phyloP scores from a whole-genome alignment of 2,329 filamentous ascomycete genomes.

The Colletotrichum liriopes region DNA sequence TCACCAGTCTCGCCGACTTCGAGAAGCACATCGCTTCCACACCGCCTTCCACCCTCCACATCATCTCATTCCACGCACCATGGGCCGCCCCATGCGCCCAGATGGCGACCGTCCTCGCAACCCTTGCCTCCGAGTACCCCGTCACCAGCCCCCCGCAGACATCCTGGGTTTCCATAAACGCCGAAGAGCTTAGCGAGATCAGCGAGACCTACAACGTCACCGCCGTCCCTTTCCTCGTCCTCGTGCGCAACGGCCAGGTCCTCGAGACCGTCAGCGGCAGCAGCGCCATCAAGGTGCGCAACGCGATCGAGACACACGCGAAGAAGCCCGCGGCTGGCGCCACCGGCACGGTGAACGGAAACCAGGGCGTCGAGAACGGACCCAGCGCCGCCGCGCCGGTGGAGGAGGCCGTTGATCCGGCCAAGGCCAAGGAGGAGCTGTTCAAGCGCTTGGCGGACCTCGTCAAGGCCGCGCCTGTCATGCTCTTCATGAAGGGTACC shows the following conservation, averaged over 20 bases:
- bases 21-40: slow-evolving; percentile 76
- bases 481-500: slow-evolving; percentile 99
- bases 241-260: slow-evolving; percentile 81
- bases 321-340: slow-evolving; percentile 61
- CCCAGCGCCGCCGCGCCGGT: slow-evolving; percentile 36
- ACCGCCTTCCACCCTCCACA: slow-evolving; percentile 79
- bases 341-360: slow-evolving; percentile 57
- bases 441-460: slow-evolving; percentile 85
- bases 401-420: slow-evolving; percentile 55
- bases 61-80: slow-evolving; percentile 95
- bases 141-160: slow-evolving; percentile 76
- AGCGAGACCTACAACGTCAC: slow-evolving; percentile 95
- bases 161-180: slow-evolving; percentile 91
- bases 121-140: slow-evolving; percentile 89
- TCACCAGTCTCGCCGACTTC: slow-evolving; percentile 83
- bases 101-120: slow-evolving; percentile 89
- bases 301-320: slow-evolving; percentile 87
- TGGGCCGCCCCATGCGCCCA: slow-evolving; percentile 98
- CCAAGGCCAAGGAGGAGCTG: slow-evolving; percentile 84
- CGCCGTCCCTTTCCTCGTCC: slow-evolving; percentile 91
- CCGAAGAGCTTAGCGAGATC: slow-evolving; percentile 93
- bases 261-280: slow-evolving; percentile 91
- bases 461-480: slow-evolving; percentile 95
- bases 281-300: slow-evolving; percentile 87
- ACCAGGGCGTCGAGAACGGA: slow-evolving; percentile 45